These are phyloP conservation scores for Boechera divaricarpa DNA, from an alignment of 345 rosid genomes.

Conservation along the genomic window DNA sequence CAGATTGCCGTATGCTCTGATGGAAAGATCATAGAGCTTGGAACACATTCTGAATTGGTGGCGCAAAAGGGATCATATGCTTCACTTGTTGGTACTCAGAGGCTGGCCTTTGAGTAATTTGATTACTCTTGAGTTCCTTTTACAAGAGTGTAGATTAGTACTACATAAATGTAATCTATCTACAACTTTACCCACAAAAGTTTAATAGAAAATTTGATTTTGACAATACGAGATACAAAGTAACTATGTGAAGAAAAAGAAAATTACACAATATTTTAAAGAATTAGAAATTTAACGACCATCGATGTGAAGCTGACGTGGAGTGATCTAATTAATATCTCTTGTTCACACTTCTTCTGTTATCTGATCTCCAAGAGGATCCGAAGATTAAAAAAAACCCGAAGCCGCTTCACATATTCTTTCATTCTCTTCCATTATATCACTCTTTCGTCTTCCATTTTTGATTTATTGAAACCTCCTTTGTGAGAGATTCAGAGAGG, in stretches of 20 bases:
- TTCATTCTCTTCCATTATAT: constrained; percentile 9
- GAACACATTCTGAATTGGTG: constrained; percentile 77
- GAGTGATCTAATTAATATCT: not conserved
- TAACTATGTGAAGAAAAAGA: too few relatives aligned
- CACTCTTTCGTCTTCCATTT: not conserved
- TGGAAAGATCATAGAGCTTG: constrained; percentile 78
- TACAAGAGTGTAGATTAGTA: not conserved
- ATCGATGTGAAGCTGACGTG: constrained; percentile 11
- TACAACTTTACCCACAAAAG: not conserved
- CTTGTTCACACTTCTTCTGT: not conserved
- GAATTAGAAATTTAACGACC: not conserved
- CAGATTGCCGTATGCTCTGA: constrained; percentile 83
- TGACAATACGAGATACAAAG: not conserved
- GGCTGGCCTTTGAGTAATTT: constrained; percentile 84
- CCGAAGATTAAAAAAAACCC: not conserved
- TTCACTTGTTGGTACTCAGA: constrained; percentile 81
- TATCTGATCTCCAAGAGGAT: not conserved
- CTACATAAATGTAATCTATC: constrained; percentile 16
- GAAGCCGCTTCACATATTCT: constrained; percentile 19
- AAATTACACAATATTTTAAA: too few relatives aligned
- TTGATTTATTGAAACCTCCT: constrained; percentile 5
- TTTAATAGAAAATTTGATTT: not conserved
- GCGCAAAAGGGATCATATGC: constrained; percentile 80
- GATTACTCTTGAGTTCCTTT: not conserved
- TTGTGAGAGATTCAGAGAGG: constrained; percentile 24